Evolutionary conservation across 1,139 yeast genomes (phyloP).

Genomic region (Zygoascus hellenicus): DNA sequence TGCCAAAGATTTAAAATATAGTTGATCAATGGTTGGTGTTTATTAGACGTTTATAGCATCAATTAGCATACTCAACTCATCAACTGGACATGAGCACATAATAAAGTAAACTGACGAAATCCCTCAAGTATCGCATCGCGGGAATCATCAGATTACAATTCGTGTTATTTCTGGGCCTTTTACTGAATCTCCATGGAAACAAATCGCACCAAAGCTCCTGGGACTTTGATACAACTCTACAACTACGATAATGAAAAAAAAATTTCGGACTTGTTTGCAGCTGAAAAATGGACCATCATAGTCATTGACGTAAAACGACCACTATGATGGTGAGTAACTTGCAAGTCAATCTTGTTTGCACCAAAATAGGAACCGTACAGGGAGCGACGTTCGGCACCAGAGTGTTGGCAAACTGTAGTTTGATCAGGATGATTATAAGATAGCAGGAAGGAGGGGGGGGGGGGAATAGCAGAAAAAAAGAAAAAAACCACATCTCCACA

Average conservation of each 20-base stretch:
- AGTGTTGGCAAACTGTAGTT: conserved; percentile 76
- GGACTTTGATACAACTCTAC: too few species aligned
- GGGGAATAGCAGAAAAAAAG: background rate
- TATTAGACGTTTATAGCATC: too few species aligned
- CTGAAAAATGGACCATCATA: conserved; percentile 50
- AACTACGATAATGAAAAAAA: too few species aligned
- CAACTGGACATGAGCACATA: too few species aligned
- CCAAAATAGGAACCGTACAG: conserved; percentile 81
- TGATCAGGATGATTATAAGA: background rate
- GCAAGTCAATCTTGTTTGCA: conserved; percentile 80
- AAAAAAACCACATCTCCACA: conserved; percentile 6
- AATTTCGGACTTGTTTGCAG: conserved; percentile 26
- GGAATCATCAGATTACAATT: too few species aligned
- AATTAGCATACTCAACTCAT: too few species aligned
- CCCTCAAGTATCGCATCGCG: too few species aligned
- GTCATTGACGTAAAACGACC: conserved; percentile 29
- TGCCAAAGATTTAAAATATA: conserved; percentile 13
- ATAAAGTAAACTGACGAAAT: too few species aligned
- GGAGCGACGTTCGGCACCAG: conserved; percentile 59
- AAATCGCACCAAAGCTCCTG: too few species aligned
- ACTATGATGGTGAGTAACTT: conserved; percentile 68
- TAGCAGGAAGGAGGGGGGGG: conserved; percentile 8
- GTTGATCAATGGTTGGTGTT: too few species aligned
- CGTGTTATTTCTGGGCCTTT: too few species aligned
- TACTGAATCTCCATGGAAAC: too few species aligned